A percentile compares a stretch with the other conserved stretches of the same genome.
phyloP scores from a whole-genome alignment of 495 filamentous ascomycete species.

The Aspergillus nanangensis region DNA sequence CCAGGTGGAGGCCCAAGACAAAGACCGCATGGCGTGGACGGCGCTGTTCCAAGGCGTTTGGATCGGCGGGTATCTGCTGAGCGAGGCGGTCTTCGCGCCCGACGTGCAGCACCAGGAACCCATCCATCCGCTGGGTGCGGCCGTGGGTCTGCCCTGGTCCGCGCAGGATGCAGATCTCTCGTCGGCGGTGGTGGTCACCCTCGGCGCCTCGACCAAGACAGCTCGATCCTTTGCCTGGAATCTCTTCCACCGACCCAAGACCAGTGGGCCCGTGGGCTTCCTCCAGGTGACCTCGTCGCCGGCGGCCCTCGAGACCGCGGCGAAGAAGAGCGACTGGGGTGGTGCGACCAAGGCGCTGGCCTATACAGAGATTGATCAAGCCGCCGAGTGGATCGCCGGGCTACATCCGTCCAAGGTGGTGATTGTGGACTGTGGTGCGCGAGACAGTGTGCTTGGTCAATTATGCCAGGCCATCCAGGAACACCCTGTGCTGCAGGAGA shows the following conservation, averaged over 20 bases:
- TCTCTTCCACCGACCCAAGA: slow-evolving; percentile 9
- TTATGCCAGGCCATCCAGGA: slow-evolving; percentile 28
- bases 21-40: slow-evolving; percentile 30
- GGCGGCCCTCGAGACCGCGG: slow-evolving; percentile 22
- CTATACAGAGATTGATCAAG: slow-evolving; percentile 17
- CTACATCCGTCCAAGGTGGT: slow-evolving; percentile 34
- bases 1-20: slow-evolving; percentile 3
- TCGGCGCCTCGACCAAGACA: slow-evolving; percentile 48
- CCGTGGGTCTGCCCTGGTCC: slow-evolving; percentile 26
- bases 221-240: slow-evolving; percentile 38
- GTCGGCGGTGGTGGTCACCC: slow-evolving; percentile 28
- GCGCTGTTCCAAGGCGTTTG: slow-evolving; percentile 39
- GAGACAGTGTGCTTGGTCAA: slow-evolving; percentile 28
- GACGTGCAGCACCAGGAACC: no score
- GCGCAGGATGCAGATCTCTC: slow-evolving; percentile 42
- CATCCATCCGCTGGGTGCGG: slow-evolving; percentile 31
- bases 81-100: slow-evolving; percentile 40
- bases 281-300: slow-evolving; percentile 25
- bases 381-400: slow-evolving; percentile 13
- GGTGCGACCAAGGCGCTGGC: slow-evolving; percentile 16
- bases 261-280: slow-evolving; percentile 17
- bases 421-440: slow-evolving; percentile 49
- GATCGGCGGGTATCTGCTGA: slow-evolving; percentile 43
- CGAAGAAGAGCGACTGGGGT: slow-evolving; percentile 4
- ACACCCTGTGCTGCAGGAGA: slow-evolving; percentile 1